Evolutionary conservation across 2,329 filamentous ascomycete species (phyloP).

Genomic region (Simplicillium aogashimaense): DNA sequence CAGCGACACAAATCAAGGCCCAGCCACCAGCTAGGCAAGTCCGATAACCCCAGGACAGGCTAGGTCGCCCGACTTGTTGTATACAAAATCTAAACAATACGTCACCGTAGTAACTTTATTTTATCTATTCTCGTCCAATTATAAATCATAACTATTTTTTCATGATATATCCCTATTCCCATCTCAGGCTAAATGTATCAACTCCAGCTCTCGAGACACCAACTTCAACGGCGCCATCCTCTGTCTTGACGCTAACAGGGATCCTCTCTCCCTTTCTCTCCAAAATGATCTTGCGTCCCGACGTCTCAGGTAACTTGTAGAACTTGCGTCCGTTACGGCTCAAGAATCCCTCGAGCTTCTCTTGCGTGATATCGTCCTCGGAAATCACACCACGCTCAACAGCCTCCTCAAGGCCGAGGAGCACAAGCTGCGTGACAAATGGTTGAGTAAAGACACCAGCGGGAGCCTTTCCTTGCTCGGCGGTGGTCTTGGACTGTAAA

Average conservation of each 20-base stretch:
- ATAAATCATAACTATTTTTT: neutral
- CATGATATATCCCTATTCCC: constrained; percentile 10
- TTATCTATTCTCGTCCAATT: neutral
- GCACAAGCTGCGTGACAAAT: constrained; percentile 54
- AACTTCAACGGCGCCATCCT: constrained; percentile 28
- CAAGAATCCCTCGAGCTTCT: constrained; percentile 44
- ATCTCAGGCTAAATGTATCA: constrained; percentile 30
- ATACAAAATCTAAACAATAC: no score
- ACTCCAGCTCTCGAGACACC: constrained; percentile 31
- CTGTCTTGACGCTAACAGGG: constrained; percentile 24
- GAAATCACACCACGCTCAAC: constrained; percentile 41
- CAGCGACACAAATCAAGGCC: neutral
- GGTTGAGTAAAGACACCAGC: constrained; percentile 77
- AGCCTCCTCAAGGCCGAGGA: constrained; percentile 52
- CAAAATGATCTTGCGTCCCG: constrained; percentile 20
- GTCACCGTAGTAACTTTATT: no score
- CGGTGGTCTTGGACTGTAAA: constrained; percentile 42
- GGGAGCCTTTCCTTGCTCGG: constrained; percentile 41
- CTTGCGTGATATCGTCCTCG: constrained; percentile 42
- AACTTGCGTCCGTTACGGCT: constrained; percentile 42
- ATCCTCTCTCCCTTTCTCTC: constrained; percentile 32
- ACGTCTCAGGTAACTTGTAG: constrained; percentile 30
- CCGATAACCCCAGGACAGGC: no score
- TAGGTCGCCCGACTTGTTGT: no score
- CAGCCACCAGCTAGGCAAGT: no score